Base-by-base conservation (phyloP, 176 grass and related monocot species). In the Oryza brachyantha region DNA sequence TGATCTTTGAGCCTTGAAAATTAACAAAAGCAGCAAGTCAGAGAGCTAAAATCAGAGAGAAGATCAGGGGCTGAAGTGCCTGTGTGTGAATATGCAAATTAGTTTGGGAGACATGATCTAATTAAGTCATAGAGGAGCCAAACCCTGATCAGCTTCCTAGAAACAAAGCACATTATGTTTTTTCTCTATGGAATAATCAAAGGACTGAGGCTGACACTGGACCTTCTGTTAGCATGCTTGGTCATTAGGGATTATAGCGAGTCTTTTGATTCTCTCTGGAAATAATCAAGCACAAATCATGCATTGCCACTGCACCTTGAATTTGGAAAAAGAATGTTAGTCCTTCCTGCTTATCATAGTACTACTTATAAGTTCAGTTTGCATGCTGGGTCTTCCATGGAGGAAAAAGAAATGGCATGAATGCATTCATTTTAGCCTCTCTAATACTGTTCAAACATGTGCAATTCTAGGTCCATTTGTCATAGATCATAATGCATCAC, bases 1-100 rank as follows among this genome's bases (percentile, higher is more conserved):
- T 61, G 27, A 42, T 38, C 14, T 69, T 16, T 14, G 29, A 64
- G 8, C 10, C 57, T 22, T 31, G 32, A 28, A 43, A 63, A 50
- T 72, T 50, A 16, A 71, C 39, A 64, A 72, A 66, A 25, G 22
- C 29, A 50, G 11, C 10, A 72, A 14, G 58, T 21, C n/a, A 34
- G n/a, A 68, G 28, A 35, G 29, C 67, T 69, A 68, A 22, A 69
- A 70, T 77, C 73, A 70, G 55, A 14, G 16, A 2, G 37, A 13
- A 63, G 21, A 64, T 84, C 50, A 71, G 22, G 68, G 64, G 64
- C 34, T 24, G 41, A 88, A 84, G 35, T 10, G 0, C 21, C 57
- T 17, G 13, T 35, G 27, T 43, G 50, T 16, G 70, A 70, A 67
- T 29, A 61, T 3, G 58, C 1, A 17, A 29, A 88, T 61, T 63